Base-by-base conservation (phyloP, 106 monocot genomes). In the Gastrodia elata region DNA sequence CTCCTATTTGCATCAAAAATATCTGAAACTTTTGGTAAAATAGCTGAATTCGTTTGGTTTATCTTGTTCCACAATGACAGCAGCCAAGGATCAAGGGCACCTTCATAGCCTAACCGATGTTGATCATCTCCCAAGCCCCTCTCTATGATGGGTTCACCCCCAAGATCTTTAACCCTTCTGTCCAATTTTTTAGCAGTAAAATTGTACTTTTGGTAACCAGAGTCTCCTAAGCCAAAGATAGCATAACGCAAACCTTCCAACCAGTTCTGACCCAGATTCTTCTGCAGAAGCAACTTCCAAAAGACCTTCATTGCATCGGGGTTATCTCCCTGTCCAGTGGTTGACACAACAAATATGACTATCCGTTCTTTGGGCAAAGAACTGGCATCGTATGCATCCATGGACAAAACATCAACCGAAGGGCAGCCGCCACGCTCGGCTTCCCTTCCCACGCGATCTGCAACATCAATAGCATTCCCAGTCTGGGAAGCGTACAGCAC, bases 241-340 rank as follows among this genome's bases (percentile, higher is more conserved):
- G 96, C 86, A 85, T 84, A 86, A 11, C 76, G 76, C 71, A 92
- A 75, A n/a, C 79, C 88, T 78, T 88, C 71, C 55, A 97, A 64
- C 92, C 86, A 97, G 57, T 77, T 64, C 18, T 28, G 36, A 70
- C 83, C 52, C 16, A 93, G 81, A 81, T 88, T 86, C 65, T 72
- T 88, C 52, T 79, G 83, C 74, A 92, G 70, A 75, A 93, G 86
- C 70, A 80, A 97, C 70, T 49, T 88, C 92, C 97, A 97, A 75
- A 97, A 90, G 71, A 88, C 90, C 92, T 97, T 97, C 93, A 97
- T 93, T 28, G 88, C 80, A 85, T 93, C 88, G 13, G 97, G 90
- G 49, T 77, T 74, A 72, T 97, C 93, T 11, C 97, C 92, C 67
- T 93, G 97, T 22, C 97, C 93, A 13, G 97, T 93, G 38, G 93